Conservation (phyloP, 2,329 filamentous ascomycete species). For the Penicillium sp. region DNA sequence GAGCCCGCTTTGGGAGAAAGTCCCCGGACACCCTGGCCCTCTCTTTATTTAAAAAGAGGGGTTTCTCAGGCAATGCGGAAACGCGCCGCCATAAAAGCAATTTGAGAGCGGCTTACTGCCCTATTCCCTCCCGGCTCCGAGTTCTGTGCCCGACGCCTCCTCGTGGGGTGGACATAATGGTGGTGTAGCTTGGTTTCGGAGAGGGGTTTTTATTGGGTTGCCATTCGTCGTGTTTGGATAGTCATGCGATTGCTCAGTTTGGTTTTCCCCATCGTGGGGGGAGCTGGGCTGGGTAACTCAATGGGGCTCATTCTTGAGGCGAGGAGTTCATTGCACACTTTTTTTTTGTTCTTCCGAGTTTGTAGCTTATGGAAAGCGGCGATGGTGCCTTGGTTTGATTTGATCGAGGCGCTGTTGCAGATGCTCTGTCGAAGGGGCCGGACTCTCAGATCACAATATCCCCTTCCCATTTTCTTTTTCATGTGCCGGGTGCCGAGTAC, state of each 20-base stretch:
- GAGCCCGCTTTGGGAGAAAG: constrained; percentile 97
- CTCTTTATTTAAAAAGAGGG: constrained; percentile 34
- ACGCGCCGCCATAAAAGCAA: constrained; percentile 99
- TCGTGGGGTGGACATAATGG: constrained; percentile 42
- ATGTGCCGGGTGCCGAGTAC: neutral
- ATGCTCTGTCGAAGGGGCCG: constrained; percentile 73
- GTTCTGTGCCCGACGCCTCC: constrained; percentile 59
- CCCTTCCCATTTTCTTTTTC: neutral
- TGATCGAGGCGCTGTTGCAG: constrained; percentile 44
- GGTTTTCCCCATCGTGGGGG: constrained; percentile 10
- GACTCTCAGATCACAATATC: constrained; percentile 49
- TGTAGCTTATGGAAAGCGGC: constrained; percentile 62
- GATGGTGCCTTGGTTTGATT: constrained; percentile 28
- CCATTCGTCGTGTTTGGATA: constrained; percentile 91
- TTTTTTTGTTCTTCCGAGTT: constrained; percentile 47
- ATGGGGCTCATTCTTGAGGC: constrained; percentile 99
- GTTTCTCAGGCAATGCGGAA: constrained; percentile 73
- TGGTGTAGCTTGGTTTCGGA: constrained; percentile 37
- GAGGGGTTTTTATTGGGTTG: constrained; percentile 56
- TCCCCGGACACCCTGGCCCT: constrained; percentile 86
- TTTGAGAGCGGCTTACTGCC: constrained; percentile 77
- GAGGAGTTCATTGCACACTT: constrained; percentile 70
- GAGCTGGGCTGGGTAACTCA: constrained; percentile 77
- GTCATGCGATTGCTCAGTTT: constrained; percentile 92
- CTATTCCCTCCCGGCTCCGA: constrained; percentile 47